Evolutionary conservation across 2,329 filamentous ascomycete species (phyloP).

Genomic region (Emmonsiellopsis sp.): DNA sequence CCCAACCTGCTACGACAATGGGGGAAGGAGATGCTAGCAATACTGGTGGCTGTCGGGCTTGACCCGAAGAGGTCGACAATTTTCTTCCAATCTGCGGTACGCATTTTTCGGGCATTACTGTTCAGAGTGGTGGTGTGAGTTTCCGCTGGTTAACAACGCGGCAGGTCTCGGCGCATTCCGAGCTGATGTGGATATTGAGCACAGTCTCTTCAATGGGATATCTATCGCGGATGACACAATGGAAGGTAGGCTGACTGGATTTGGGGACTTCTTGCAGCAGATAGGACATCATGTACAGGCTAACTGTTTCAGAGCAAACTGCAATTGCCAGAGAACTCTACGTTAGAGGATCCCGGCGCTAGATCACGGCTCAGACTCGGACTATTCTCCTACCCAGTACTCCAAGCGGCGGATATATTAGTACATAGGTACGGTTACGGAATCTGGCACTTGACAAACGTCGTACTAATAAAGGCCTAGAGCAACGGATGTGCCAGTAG

Average conservation of each 20-base stretch:
- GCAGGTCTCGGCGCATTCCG: conserved; percentile 63
- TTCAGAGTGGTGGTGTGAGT: background rate
- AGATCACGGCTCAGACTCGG: conserved; percentile 68
- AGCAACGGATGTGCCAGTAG: conserved; percentile 89
- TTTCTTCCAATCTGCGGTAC: conserved; percentile 72
- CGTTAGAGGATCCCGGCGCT: conserved; percentile 46
- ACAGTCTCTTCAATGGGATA: conserved; percentile 89
- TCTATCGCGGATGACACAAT: conserved; percentile 97
- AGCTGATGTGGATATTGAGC: conserved; percentile 95
- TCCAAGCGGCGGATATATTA: conserved; percentile 90
- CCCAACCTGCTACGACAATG: conserved; percentile 51
- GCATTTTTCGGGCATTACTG: conserved; percentile 16
- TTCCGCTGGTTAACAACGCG: background rate
- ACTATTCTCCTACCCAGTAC: conserved; percentile 88
- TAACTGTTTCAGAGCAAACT: conserved; percentile 56
- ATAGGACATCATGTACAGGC: background rate
- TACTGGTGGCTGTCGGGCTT: conserved; percentile 73
- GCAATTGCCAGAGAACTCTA: conserved; percentile 49
- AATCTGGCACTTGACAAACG: background rate
- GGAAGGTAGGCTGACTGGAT: conserved; percentile 59
- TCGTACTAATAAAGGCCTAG: conserved; percentile 28
- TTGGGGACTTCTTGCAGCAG: conserved; percentile 7
- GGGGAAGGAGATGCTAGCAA: conserved; percentile 67
- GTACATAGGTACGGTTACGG: conserved; percentile 57
- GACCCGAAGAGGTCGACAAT: conserved; percentile 66